phyloP scores from a whole-genome alignment of 306 rosid species.

The Myrica gale region DNA sequence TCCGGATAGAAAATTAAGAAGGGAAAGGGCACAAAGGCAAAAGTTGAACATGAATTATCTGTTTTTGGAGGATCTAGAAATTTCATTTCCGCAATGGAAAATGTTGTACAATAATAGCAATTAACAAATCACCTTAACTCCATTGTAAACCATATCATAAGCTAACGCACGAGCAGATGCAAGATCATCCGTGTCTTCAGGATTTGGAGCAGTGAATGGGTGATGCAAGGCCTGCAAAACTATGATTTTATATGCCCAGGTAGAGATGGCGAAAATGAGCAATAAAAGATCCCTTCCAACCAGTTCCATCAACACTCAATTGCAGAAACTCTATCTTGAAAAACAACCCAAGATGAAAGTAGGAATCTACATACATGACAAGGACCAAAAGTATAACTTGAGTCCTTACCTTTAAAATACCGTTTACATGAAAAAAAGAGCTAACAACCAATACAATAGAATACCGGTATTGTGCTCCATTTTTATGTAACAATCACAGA shows the following conservation, averaged over 20 bases:
- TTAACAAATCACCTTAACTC: conserved; percentile 95
- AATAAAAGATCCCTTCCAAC: conserved; percentile 10
- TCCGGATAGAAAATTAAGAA: not conserved
- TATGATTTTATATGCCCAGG: conserved; percentile 3
- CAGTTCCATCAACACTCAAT: conserved; percentile 6
- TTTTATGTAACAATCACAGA: not conserved
- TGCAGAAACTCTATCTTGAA: not conserved
- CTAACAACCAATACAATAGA: not conserved
- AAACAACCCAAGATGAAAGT: not conserved
- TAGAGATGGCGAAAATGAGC: not conserved
- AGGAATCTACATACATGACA: not conserved
- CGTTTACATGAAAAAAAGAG: not conserved
- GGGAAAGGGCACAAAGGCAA: not conserved
- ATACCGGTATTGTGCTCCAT: too few species aligned
- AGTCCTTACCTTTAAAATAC: not conserved
- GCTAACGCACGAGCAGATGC: conserved; percentile 96
- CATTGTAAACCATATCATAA: conserved; percentile 96
- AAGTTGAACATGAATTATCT: not conserved
- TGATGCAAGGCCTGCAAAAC: conserved; percentile 83
- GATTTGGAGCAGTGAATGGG: conserved; percentile 98
- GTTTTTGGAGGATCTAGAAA: not conserved
- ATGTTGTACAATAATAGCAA: conserved; percentile 3
- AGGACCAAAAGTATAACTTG: too few species aligned
- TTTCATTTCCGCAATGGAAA: not conserved
- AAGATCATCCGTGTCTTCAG: conserved; percentile 81